A percentile compares a stretch with the other conserved stretches of the same genome.
Evolutionary conservation across 208 protist species (phyloP).

Genomic region (Trypanosoma rangeli): DNA sequence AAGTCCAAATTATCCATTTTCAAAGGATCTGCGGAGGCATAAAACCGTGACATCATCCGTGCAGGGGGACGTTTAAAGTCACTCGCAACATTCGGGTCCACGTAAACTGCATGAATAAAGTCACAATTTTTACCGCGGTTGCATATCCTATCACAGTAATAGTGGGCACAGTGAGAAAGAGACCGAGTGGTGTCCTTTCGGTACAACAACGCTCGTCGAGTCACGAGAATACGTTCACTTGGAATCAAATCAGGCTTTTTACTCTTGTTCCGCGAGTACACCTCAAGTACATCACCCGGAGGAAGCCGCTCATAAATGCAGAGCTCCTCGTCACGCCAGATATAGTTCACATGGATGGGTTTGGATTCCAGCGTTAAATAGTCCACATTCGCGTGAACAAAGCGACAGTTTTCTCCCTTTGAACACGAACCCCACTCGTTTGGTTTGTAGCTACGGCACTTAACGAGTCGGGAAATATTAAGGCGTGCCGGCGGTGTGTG

Average conservation of each 20-base stretch:
- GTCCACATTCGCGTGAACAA: slow-evolving; percentile 71
- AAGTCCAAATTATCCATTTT: background rate
- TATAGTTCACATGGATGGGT: slow-evolving; percentile 83
- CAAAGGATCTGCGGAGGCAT: background rate
- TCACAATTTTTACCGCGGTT: slow-evolving; percentile 69
- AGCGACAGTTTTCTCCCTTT: slow-evolving; percentile 65
- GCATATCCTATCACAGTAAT: slow-evolving; percentile 85
- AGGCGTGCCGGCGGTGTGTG: slow-evolving; percentile 66
- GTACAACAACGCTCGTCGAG: slow-evolving; percentile 40
- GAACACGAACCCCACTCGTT: slow-evolving; percentile 38
- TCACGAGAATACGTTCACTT: slow-evolving; percentile 61
- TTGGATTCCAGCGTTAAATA: slow-evolving; percentile 24
- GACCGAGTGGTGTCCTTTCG: slow-evolving; percentile 12
- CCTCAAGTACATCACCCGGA: slow-evolving; percentile 41
- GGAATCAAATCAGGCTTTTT: slow-evolving; percentile 42
- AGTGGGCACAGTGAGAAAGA: slow-evolving; percentile 80
- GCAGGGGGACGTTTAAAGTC: slow-evolving; percentile 68
- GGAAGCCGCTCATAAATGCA: slow-evolving; percentile 72
- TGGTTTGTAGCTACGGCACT: slow-evolving; percentile 67
- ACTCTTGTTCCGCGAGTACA: slow-evolving; percentile 56
- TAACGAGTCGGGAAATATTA: slow-evolving; percentile 75
- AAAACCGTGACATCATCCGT: background rate
- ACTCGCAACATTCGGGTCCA: slow-evolving; percentile 67
- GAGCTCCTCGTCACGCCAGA: slow-evolving; percentile 48
- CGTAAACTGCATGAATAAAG: slow-evolving; percentile 80